Evolutionary conservation across 2,329 filamentous ascomycete species (phyloP).

Genomic region (Aspergillus jensenii): DNA sequence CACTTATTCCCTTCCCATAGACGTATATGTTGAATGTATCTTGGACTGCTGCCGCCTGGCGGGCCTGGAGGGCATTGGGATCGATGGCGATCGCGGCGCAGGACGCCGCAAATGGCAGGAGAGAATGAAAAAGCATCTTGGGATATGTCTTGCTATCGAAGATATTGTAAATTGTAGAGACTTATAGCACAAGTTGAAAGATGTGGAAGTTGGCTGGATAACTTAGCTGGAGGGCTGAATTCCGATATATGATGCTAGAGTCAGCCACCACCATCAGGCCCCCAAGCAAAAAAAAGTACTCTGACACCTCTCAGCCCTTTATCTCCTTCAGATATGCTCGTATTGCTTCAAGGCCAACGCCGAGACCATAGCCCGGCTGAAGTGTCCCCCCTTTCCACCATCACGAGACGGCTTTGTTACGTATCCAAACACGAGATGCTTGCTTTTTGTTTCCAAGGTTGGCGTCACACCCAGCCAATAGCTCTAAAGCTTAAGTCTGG

Average conservation of each 20-base stretch:
- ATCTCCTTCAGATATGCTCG: no score
- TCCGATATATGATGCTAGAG: neutral
- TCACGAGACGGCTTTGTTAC: neutral
- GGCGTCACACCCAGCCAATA: neutral
- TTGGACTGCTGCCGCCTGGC: neutral
- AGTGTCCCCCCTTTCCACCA: neutral
- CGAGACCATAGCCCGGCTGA: no score
- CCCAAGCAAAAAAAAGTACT: neutral
- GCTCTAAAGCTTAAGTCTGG: neutral
- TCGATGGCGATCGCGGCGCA: neutral
- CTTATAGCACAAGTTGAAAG: neutral
- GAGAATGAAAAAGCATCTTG: neutral
- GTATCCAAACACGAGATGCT: neutral
- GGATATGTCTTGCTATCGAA: no score
- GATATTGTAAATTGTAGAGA: no score
- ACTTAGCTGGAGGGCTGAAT: neutral
- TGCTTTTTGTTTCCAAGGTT: neutral
- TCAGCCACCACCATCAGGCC: neutral
- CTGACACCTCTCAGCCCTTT: no score
- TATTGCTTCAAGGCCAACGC: neutral
- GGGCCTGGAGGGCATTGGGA: neutral
- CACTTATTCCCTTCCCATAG: constrained; percentile 2
- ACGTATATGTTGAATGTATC: constrained; percentile 7
- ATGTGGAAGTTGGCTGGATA: neutral
- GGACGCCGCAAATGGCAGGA: neutral